Evolutionary conservation across 495 filamentous ascomycete species (phyloP).

Genomic region (Podospora didyma): DNA sequence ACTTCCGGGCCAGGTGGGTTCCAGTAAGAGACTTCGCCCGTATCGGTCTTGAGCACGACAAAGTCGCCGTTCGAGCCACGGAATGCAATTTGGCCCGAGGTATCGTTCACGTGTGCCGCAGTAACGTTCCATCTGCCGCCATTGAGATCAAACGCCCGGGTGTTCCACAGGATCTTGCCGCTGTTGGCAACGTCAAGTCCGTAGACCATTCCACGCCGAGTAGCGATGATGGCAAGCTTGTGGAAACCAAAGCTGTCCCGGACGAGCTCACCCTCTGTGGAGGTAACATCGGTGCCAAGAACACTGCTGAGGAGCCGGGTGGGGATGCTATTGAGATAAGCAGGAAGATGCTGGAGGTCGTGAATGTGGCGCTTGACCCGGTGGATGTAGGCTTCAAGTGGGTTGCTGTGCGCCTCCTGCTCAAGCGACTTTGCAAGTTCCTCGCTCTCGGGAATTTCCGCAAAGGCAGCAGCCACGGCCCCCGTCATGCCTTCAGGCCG

Average conservation of each 20-base stretch:
- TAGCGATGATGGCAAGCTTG: conserved; percentile 78
- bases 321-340: conserved; percentile 64
- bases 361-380: conserved; percentile 75
- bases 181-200: conserved; percentile 73
- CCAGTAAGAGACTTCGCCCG: conserved; percentile 50
- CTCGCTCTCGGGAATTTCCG: conserved; percentile 66
- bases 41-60: conserved; percentile 56
- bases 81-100: conserved; percentile 60
- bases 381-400: conserved; percentile 78
- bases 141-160: conserved; percentile 50
- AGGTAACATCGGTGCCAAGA: conserved; percentile 47
- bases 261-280: conserved; percentile 48
- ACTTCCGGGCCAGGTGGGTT: conserved; percentile 31
- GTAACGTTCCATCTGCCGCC: conserved; percentile 62
- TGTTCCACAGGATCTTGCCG: conserved; percentile 72
- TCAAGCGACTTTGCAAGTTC: conserved; percentile 75
- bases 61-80: conserved; percentile 50
- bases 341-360: conserved; percentile 77
- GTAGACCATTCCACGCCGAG: conserved; percentile 72
- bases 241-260: conserved; percentile 83
- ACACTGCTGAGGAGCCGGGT: conserved; percentile 64
- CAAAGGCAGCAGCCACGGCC: conserved; percentile 72
- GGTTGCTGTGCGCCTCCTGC: conserved; percentile 77
- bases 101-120: too few relatives aligned
- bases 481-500: conserved; percentile 77